Conservation (phyloP, 345 rosid genomes). For the Schrenkiella parvula region DNA sequence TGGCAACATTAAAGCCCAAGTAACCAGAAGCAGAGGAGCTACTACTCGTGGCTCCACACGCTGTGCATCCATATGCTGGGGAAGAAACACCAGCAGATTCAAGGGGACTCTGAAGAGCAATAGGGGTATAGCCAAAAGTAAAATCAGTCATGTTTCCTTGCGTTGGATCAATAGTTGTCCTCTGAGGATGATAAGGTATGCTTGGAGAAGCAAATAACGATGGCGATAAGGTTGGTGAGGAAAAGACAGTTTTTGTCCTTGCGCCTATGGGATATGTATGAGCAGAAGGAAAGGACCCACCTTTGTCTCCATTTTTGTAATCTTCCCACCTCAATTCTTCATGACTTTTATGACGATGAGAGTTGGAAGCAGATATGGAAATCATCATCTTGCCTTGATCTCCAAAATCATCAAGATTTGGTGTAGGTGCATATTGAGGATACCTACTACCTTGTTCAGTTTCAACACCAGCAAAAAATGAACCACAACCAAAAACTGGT, state of each 20-base stretch:
- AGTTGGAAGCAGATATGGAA: constrained; percentile 19
- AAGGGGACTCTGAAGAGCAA: constrained; percentile 1
- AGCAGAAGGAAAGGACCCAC: too few relatives aligned
- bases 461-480: neutral
- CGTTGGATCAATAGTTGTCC: neutral
- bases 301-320: neutral
- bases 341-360: neutral
- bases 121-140: too few relatives aligned
- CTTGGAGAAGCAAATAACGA: neutral
- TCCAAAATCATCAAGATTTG: neutral
- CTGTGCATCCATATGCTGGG: constrained; percentile 9
- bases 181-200: neutral
- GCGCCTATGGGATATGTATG: too few relatives aligned
- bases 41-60: constrained; percentile 26
- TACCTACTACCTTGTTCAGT: neutral
- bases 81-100: neutral
- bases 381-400: too few relatives aligned
- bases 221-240: neutral
- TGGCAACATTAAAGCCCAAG: neutral
- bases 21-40: constrained; percentile 11
- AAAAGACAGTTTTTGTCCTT: too few relatives aligned
- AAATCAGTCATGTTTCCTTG: neutral
- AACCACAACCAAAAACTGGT: neutral
- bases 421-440: constrained; percentile 7
- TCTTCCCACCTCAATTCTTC: constrained; percentile 13